These are phyloP conservation scores for Pyrus betulifolia DNA, from an alignment of 306 rosid genomes.

Conservation along the genomic window DNA sequence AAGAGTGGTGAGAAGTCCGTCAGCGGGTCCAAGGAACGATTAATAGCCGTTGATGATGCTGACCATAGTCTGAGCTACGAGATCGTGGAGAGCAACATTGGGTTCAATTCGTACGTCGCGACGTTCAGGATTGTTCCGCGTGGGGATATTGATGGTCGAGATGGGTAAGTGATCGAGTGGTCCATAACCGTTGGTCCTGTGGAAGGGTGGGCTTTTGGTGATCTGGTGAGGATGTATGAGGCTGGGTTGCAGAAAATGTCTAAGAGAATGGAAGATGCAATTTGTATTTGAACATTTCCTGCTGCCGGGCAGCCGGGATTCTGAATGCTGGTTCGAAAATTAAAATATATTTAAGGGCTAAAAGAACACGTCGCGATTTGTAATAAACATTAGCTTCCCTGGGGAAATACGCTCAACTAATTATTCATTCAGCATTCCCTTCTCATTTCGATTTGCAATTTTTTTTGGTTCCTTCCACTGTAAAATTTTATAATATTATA, in stretches of 20 bases:
- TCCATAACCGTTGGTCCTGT: conserved; percentile 33
- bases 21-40: conserved; percentile 50
- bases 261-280: not conserved
- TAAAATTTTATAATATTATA: too few species aligned
- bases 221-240: conserved; percentile 27
- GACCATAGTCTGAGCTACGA: conserved; percentile 21
- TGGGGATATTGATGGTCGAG: not conserved
- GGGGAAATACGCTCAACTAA: too few species aligned
- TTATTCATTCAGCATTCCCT: too few species aligned
- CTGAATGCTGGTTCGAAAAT: too few species aligned
- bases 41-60: conserved; percentile 34
- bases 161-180: conserved; percentile 46
- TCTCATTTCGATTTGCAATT: too few species aligned
- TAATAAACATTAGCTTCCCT: too few species aligned
- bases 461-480: too few species aligned
- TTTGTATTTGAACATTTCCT: not conserved
- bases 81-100: conserved; percentile 45
- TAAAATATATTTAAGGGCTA: too few species aligned
- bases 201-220: conserved; percentile 22
- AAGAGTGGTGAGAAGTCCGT: not conserved
- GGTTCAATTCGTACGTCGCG: conserved; percentile 35
- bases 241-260: conserved; percentile 12
- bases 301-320: too few species aligned
- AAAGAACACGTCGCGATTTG: too few species aligned
- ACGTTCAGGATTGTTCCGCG: conserved; percentile 21